Conservation (phyloP, 176 grass and related monocot genomes). For the Alopecurus myosuroides region DNA sequence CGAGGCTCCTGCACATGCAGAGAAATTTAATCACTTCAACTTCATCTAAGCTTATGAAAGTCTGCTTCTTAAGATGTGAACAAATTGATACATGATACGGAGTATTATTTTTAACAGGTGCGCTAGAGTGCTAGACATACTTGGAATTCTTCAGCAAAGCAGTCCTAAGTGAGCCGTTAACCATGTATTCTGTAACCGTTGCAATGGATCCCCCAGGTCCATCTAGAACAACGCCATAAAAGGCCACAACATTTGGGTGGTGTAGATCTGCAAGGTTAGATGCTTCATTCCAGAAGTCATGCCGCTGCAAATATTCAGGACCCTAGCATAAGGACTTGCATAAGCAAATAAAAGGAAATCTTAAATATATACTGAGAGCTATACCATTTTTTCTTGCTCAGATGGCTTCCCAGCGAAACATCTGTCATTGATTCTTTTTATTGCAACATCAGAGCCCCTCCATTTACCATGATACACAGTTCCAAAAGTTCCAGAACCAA, state of each 20-base stretch:
- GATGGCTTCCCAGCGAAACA: constrained; percentile 92
- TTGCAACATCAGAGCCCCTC: constrained; percentile 96
- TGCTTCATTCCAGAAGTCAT: constrained; percentile 99
- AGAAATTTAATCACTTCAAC: constrained; percentile 6
- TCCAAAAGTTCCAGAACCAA: constrained; percentile 95
- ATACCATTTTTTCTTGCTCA: constrained; percentile 90
- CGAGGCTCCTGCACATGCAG: constrained; percentile 51
- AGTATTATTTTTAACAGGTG: neutral
- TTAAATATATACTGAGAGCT: neutral
- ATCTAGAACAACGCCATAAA: constrained; percentile 95
- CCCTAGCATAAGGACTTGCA: neutral
- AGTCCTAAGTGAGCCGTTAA: constrained; percentile 92
- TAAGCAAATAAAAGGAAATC: neutral
- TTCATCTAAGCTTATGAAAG: neutral
- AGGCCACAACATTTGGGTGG: constrained; percentile 94
- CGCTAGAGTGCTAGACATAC: constrained; percentile 21
- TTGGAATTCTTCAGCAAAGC: constrained; percentile 89
- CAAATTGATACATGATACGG: neutral
- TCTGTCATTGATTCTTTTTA: constrained; percentile 95
- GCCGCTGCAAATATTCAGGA: constrained; percentile 46
- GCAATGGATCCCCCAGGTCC: constrained; percentile 88
- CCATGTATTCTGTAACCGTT: constrained; percentile 97
- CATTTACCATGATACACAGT: constrained; percentile 99
- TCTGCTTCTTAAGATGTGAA: neutral
- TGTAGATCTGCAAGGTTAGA: constrained; percentile 86